Conservation (phyloP, 495 filamentous ascomycete species). For the Pyrenula massariospora region DNA sequence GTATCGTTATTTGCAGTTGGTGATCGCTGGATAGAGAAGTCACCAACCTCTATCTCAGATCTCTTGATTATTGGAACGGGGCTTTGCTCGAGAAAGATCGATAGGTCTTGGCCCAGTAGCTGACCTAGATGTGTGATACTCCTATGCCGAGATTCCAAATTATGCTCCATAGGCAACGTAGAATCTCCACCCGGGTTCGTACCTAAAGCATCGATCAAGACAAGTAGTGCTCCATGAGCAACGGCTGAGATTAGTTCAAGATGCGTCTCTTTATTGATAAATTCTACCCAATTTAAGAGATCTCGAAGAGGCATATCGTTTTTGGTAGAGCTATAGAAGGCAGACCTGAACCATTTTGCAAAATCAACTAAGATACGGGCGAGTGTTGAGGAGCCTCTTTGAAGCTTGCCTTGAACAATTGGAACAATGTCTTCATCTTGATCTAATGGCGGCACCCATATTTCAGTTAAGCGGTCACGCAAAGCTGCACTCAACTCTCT, state of each 20-base stretch:
- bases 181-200: constrained; percentile 84
- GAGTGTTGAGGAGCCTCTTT: constrained; percentile 21
- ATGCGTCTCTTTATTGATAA: constrained; percentile 56
- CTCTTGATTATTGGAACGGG: constrained; percentile 36
- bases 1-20: constrained; percentile 35
- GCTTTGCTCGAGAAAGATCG: constrained; percentile 45
- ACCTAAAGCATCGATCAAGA: constrained; percentile 89
- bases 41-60: constrained; percentile 48
- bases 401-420: constrained; percentile 69
- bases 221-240: constrained; percentile 83
- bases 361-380: constrained; percentile 63
- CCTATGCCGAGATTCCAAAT: constrained; percentile 48
- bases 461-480: constrained; percentile 94
- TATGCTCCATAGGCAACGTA: constrained; percentile 44
- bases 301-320: constrained; percentile 80
- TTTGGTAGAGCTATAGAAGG: constrained; percentile 58
- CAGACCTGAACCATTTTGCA: constrained; percentile 80
- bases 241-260: constrained; percentile 45
- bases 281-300: constrained; percentile 85
- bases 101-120: constrained; percentile 52
- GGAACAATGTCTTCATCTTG: constrained; percentile 76
- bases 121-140: constrained; percentile 64
- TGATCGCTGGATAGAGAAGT: constrained; percentile 53
- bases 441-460: constrained; percentile 81
- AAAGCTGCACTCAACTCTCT: constrained; percentile 91